phyloP scores from a whole-genome alignment of 352 stramenopile species.

The Pythium apleroticum region DNA sequence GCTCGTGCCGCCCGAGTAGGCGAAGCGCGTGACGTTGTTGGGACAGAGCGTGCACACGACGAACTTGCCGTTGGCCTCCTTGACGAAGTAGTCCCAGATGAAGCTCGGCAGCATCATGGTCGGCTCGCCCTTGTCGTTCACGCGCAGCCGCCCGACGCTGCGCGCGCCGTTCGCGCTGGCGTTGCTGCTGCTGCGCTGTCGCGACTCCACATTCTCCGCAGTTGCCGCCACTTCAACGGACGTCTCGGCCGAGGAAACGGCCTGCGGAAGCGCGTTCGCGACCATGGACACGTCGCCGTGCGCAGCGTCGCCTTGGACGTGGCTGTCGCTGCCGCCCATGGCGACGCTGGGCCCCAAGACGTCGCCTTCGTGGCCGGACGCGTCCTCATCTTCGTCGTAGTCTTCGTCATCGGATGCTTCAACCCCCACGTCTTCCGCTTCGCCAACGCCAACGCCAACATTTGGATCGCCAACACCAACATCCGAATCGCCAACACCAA shows the following conservation, averaged over 20 bases:
- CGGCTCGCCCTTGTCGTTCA: conserved; percentile 57
- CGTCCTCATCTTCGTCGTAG: conserved; percentile 2
- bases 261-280: not conserved
- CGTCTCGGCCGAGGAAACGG: not conserved
- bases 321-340: not conserved
- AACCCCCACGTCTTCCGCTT: not conserved
- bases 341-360: not conserved
- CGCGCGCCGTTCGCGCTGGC: conserved; percentile 6
- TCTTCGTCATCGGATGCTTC: not conserved
- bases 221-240: not conserved
- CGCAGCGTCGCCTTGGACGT: not conserved
- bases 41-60: conserved; percentile 77
- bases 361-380: not conserved
- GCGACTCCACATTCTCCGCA: not conserved
- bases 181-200: conserved; percentile 7
- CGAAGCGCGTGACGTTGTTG: conserved; percentile 65
- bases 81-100: conserved; percentile 87
- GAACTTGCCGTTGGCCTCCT: conserved; percentile 73
- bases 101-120: conserved; percentile 73
- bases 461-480: not conserved
- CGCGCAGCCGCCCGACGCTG: conserved; percentile 22
- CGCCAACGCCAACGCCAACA: not conserved
- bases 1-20: conserved; percentile 79
- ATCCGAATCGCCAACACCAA: not conserved
- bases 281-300: not conserved